phyloP scores from a whole-genome alignment of 2,329 filamentous ascomycete species.

The Epichloe sylvatica region DNA sequence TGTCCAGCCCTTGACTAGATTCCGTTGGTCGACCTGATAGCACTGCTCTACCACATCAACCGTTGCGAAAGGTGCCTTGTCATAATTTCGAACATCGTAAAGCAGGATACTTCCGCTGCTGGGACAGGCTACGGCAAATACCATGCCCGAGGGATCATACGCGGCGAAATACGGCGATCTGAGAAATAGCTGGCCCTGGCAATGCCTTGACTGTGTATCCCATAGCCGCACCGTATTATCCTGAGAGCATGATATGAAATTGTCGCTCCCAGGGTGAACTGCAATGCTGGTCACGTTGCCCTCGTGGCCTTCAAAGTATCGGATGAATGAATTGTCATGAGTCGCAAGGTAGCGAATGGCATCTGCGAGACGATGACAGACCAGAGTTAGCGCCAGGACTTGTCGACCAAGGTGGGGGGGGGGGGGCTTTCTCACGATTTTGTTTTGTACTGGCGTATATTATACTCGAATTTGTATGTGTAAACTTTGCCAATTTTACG shows the following conservation, averaged over 20 bases:
- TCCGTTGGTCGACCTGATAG: slow-evolving; percentile 36
- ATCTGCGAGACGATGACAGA: slow-evolving; percentile 31
- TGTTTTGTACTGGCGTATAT: slow-evolving; percentile 94
- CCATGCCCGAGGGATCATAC: slow-evolving; percentile 82
- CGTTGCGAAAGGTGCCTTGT: slow-evolving; percentile 75
- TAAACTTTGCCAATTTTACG: slow-evolving; percentile 85
- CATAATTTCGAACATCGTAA: slow-evolving; percentile 88
- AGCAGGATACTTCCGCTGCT: slow-evolving; percentile 67
- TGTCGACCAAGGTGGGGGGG: background rate
- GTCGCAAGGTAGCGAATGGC: slow-evolving; percentile 76
- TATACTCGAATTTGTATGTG: slow-evolving; percentile 79
- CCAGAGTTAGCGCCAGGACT: slow-evolving; percentile 2
- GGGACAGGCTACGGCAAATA: slow-evolving; percentile 81
- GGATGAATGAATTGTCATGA: slow-evolving; percentile 91
- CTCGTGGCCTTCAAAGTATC: slow-evolving; percentile 89
- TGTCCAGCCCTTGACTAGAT: slow-evolving; percentile 62
- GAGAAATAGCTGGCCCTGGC: slow-evolving; percentile 67
- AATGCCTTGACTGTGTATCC: slow-evolving; percentile 70
- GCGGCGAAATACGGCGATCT: slow-evolving; percentile 70
- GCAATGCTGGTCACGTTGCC: slow-evolving; percentile 69
- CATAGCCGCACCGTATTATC: slow-evolving; percentile 88
- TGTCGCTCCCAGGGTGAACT: slow-evolving; percentile 74
- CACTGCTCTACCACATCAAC: slow-evolving; percentile 61
- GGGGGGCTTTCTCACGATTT: slow-evolving; percentile 46
- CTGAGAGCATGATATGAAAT: slow-evolving; percentile 80